Base-by-base conservation (phyloP, 441 rosid genomes). In the Gossypium lobatum region DNA sequence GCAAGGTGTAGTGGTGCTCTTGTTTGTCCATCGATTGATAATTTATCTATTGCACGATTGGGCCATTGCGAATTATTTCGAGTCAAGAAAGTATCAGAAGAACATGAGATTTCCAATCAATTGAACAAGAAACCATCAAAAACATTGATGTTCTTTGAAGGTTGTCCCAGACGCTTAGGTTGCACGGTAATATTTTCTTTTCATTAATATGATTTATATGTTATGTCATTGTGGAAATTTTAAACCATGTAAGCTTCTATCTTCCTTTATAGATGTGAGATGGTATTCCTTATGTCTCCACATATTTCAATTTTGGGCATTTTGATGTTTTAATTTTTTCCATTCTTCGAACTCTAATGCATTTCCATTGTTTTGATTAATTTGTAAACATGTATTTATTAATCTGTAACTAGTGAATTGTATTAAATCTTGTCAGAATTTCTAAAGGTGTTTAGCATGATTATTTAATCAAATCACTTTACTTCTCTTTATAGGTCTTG, bases 131-230 rank as follows among this genome's bases (percentile, higher is more conserved):
- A 87, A 75, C 87, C 88, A 25, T 85, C 91, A 13, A 93, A 89
- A 84, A 93, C 98, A 16, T 83, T 95, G 77, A 95, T 95, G 99
- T 95, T 79, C 76, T 95, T 95, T 84, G 99, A 95, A 85, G 97
- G 99, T 66, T 95, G 99, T 85, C 93, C 98, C 2, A 83, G 95
- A 83, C 97, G 98, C 23, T 81, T 91, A 70, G 96, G 98, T 57
- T 95, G 98, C 97, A 95, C 98, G 93, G 99, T 95, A 88, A 28
- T 66, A 54, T 74, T 80, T 76, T 70, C 31, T 59, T 14, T 75
- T 76, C 64, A 60, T 39, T 13, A 37, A 11, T 71, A 54, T 42
- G 37, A 46, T 28, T 31, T 14, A 46, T 7, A 20, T 53, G 2
- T 25, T 13, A n/a, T 60, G 72, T 20, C 39, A 23, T 61, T 37